Percentiles rank a stretch among this genome's conserved stretches.
Evolutionary conservation across 2,329 filamentous ascomycete genomes (phyloP).

Genomic region (Elsinoe ampelina): DNA sequence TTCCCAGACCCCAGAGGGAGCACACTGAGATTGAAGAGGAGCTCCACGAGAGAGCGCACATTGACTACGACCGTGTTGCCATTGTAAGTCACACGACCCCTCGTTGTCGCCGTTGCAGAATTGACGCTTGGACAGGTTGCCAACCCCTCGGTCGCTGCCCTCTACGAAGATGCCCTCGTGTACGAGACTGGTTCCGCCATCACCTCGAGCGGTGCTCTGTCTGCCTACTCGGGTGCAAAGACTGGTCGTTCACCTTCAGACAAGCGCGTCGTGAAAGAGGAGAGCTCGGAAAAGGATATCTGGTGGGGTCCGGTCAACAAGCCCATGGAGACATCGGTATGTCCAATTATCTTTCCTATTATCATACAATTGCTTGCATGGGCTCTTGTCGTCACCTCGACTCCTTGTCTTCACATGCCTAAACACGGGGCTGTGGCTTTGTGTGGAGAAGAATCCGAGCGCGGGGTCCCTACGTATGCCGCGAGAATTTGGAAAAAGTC

Average conservation of each 20-base stretch:
- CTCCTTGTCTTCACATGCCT: background rate
- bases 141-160: conserved; percentile 88
- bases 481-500: background rate
- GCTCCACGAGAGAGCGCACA: conserved; percentile 94
- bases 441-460: background rate
- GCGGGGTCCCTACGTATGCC: conserved; percentile 7
- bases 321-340: conserved; percentile 93
- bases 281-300: conserved; percentile 77
- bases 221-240: conserved; percentile 96
- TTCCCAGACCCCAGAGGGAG: conserved; percentile 62
- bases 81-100: conserved; percentile 57
- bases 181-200: conserved; percentile 98
- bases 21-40: conserved; percentile 98
- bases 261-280: conserved; percentile 94
- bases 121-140: conserved; percentile 47
- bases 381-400: background rate
- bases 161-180: conserved; percentile 97
- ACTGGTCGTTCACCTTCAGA: conserved; percentile 93
- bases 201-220: conserved; percentile 87
- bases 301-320: conserved; percentile 99
- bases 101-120: conserved; percentile 15
- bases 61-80: conserved; percentile 96
- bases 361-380: background rate
- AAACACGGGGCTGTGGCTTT: conserved; percentile 10
- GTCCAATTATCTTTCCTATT: conserved; percentile 28